Evolutionary conservation across 75 land plant species (phyloP), one percentile per base, ranked within the genome.

Genomic region (Selaginella moellendorffii): DNA sequence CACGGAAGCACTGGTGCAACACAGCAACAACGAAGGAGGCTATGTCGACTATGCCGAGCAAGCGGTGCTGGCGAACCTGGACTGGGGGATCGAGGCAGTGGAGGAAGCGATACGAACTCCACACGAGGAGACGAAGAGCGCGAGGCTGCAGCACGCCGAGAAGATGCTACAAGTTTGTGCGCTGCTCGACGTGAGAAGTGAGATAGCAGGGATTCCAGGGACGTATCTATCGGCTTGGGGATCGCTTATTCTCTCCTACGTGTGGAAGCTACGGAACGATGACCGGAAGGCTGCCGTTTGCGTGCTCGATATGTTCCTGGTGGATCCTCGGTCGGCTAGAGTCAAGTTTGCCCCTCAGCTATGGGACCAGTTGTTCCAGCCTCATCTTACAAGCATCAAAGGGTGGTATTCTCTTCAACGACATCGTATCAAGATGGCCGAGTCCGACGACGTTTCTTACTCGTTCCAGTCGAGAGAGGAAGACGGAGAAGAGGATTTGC

Each of bases 211-310:
- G 12, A 72, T 83, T 10, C 82, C 82, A 27, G 80, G 80, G 29
- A 76, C 75, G 19, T 83, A 83, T 63, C 75, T 83, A 21, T 71
- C 78, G 8, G 82, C 85, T 28, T 83, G 85, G 85, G 82, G 82
- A 9, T 79, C 80, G 56, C 78, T 80, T 56, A 74, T 75, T 62
- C 72, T 80, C 1, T 64, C 83, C 0, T 29, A 80, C 24, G 76
- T 80, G 18, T 59, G 76, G 76, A 80, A 77, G 66, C 78, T 83
- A 0, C 67, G 68, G 9, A 59, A 46, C 10, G 72, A 83, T 28
- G 75, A 80, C 31, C 66, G 63, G 78, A 79, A 78, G 9, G 74
- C 73, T 14, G 74, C 72, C 30, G 63, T 58, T 30, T 81, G 79
- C 31, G 61, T 78, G 28, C 73, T 82, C 28, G 84, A 82, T 30